Evolutionary conservation across 495 filamentous ascomycete genomes (phyloP).

Genomic region (Gamarada debralockiae): DNA sequence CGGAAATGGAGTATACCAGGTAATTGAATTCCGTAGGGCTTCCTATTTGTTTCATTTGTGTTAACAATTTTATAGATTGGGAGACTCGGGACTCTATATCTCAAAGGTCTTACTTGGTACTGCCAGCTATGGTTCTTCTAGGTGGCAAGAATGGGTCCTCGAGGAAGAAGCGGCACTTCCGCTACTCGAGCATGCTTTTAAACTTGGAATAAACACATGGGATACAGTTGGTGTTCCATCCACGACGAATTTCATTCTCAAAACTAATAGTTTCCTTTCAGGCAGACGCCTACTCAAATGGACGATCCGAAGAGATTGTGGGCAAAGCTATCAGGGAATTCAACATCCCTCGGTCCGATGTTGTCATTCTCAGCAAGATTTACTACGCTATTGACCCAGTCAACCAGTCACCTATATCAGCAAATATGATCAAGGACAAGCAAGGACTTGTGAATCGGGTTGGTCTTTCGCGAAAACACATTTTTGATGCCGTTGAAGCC

Average conservation of each 20-base stretch:
- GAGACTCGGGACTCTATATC: slow-evolving; percentile 60
- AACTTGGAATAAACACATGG: slow-evolving; percentile 67
- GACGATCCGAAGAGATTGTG: slow-evolving; percentile 63
- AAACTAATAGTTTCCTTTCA: no score
- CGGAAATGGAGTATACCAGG: no score
- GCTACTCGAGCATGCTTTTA: slow-evolving; percentile 62
- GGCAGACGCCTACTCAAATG: slow-evolving; percentile 64
- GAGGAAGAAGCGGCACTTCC: slow-evolving; percentile 56
- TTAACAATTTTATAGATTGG: no score
- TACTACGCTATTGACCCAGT: slow-evolving; percentile 48
- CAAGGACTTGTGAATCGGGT: slow-evolving; percentile 12
- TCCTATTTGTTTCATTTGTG: no score
- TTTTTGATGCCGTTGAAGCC: slow-evolving; percentile 57
- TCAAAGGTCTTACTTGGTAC: slow-evolving; percentile 63
- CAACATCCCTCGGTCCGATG: slow-evolving; percentile 66
- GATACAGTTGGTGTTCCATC: no score
- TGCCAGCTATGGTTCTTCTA: slow-evolving; percentile 56
- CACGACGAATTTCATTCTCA: no score
- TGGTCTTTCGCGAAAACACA: slow-evolving; percentile 50
- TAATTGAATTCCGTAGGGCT: no score
- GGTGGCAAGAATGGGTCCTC: slow-evolving; percentile 52
- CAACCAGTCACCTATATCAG: slow-evolving; percentile 18
- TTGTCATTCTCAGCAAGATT: slow-evolving; percentile 77
- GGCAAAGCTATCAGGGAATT: slow-evolving; percentile 73
- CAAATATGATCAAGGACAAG: slow-evolving; percentile 20